Conservation (phyloP, 2,329 filamentous ascomycete species). For the Aspergillus flavus region DNA sequence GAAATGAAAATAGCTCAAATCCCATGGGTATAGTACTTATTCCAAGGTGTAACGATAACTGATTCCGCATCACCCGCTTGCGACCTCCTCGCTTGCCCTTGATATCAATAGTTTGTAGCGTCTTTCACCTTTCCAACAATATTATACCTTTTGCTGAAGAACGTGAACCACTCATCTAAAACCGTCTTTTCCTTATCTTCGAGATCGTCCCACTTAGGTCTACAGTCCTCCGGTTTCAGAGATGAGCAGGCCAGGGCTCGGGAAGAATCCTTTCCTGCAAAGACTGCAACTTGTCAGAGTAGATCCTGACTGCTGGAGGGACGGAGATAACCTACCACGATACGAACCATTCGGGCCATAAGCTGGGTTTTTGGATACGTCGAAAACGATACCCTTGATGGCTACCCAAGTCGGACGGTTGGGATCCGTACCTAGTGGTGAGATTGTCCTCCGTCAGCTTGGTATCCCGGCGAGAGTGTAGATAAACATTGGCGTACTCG, state of each 20-base stretch:
- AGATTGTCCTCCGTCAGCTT: background rate
- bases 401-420: conserved; percentile 60
- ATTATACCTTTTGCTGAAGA: conserved; percentile 97
- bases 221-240: conserved; percentile 80
- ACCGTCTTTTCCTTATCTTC: conserved; percentile 81
- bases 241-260: conserved; percentile 85
- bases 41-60: background rate
- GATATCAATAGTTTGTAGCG: conserved; percentile 38
- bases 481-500: background rate
- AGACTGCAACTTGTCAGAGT: conserved; percentile 62
- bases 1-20: background rate
- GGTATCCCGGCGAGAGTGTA: background rate
- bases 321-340: conserved; percentile 63
- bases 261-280: conserved; percentile 95
- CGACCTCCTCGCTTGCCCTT: background rate
- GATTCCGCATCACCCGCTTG: background rate
- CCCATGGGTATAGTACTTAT: conserved; percentile 2
- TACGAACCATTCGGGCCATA: conserved; percentile 85
- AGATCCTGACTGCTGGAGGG: background rate
- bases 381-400: conserved; percentile 88
- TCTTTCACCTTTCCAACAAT: conserved; percentile 57
- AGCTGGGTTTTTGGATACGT: conserved; percentile 85
- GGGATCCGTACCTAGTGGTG: conserved; percentile 38
- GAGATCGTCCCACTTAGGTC: conserved; percentile 79
- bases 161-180: conserved; percentile 90